Percentiles rank a stretch among this genome's conserved stretches.
phyloP scores from a whole-genome alignment of 2,329 filamentous ascomycete genomes.

The Fusarium sp. region DNA sequence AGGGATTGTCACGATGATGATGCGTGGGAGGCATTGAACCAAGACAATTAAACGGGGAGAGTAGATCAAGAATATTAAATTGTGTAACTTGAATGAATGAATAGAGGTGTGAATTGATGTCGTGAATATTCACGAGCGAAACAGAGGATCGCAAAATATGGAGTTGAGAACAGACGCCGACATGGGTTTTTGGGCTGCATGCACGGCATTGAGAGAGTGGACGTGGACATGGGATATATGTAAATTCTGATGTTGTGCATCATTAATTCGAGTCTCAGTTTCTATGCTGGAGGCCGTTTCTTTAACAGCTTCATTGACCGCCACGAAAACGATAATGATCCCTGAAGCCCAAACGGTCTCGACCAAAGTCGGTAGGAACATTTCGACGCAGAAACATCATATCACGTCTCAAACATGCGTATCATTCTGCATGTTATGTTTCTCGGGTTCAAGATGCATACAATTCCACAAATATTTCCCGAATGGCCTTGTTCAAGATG shows the following conservation, averaged over 20 bases:
- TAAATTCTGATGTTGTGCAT: constrained; percentile 4
- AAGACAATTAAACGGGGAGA: too few species aligned
- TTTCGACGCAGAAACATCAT: neutral
- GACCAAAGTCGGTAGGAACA: neutral
- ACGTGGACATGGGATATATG: neutral
- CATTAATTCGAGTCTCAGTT: too few species aligned
- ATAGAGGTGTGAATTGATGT: neutral
- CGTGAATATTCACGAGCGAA: neutral
- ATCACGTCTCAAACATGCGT: neutral
- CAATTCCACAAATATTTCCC: neutral
- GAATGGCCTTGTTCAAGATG: neutral
- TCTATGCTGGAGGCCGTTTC: neutral
- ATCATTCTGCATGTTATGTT: neutral
- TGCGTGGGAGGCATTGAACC: too few species aligned
- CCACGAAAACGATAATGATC: neutral
- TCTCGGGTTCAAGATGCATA: constrained; percentile 8
- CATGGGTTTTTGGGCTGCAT: constrained; percentile 20
- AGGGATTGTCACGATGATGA: constrained; percentile 4
- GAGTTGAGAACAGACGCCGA: constrained; percentile 13
- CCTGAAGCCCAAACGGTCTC: neutral
- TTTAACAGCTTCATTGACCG: neutral
- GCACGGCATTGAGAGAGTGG: constrained; percentile 23
- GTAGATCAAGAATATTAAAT: too few species aligned
- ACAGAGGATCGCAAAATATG: neutral
- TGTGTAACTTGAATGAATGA: neutral